Percentiles rank a stretch among this genome's conserved stretches.
phyloP scores from a whole-genome alignment of 805 yeast species.

The Saturnispora dispora region DNA sequence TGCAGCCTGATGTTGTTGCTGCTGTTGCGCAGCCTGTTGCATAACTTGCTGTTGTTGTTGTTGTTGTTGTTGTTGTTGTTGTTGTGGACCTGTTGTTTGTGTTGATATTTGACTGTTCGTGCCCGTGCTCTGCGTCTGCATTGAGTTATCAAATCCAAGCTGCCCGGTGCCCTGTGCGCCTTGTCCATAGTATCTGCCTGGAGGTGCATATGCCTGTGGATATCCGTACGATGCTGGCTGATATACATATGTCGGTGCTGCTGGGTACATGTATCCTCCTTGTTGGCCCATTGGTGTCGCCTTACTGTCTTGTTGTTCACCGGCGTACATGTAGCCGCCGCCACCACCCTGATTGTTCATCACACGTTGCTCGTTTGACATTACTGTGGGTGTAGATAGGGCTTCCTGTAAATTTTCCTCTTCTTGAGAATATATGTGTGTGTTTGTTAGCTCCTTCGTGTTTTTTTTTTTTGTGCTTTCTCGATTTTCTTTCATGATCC shows the following conservation, averaged over 20 bases:
- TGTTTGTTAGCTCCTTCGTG: not conserved
- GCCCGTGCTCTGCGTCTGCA: not conserved
- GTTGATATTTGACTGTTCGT: not conserved
- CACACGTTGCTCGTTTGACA: not conserved
- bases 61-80: conserved; percentile 1
- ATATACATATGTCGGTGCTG: not conserved
- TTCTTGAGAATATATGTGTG: not conserved
- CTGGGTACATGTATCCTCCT: conserved; percentile 1
- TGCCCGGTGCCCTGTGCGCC: not conserved
- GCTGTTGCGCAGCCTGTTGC: conserved; percentile 4
- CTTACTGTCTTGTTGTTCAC: not conserved
- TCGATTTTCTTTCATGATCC: not conserved
- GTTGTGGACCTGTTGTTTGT: not conserved
- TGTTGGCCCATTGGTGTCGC: not conserved
- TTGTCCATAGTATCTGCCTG: not conserved
- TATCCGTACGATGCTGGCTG: conserved; percentile 1
- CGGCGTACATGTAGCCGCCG: not conserved
- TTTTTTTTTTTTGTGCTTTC: not conserved
- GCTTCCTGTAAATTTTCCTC: not conserved
- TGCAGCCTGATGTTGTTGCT: not conserved
- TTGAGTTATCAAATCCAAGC: not conserved
- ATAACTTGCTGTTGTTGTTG: conserved; percentile 6
- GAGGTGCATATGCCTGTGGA: conserved; percentile 1
- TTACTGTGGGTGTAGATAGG: not conserved
- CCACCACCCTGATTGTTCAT: conserved; percentile 2